A percentile compares a stretch with the other conserved stretches of the same genome.
Evolutionary conservation across 106 monocot genomes (phyloP).

Genomic region (Platanthera guangdongensis): DNA sequence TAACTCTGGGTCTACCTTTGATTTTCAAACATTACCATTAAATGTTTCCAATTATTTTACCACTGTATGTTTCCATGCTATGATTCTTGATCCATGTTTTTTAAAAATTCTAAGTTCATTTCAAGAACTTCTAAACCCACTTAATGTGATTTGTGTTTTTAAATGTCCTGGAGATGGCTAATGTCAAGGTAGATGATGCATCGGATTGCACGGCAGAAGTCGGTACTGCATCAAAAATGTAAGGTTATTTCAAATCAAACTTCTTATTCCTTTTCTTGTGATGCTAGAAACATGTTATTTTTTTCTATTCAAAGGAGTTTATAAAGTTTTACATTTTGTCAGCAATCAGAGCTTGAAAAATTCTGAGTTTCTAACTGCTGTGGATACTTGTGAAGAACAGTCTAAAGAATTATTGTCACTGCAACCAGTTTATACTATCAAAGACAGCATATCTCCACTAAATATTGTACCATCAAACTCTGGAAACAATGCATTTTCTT

Average conservation of each 20-base stretch:
- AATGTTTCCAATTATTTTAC: too few species aligned
- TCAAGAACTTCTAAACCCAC: not conserved
- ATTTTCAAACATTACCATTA: too few species aligned
- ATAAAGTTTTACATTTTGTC: not conserved
- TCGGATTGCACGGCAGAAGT: not conserved
- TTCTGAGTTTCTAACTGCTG: not conserved
- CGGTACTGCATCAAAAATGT: not conserved
- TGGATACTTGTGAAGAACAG: conserved; percentile 2
- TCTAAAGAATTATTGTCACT: conserved; percentile 6
- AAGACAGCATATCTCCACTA: not conserved
- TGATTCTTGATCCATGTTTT: not conserved
- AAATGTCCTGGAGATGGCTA: not conserved
- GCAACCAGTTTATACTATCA: conserved; percentile 1
- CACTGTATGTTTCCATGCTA: not conserved
- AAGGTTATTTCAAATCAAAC: not conserved
- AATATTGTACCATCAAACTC: not conserved
- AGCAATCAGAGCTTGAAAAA: not conserved
- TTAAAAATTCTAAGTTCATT: not conserved
- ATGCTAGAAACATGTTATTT: not conserved
- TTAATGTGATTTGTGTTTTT: not conserved
- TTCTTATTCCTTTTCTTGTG: not conserved
- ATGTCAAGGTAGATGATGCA: not conserved
- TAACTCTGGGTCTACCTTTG: too few species aligned
- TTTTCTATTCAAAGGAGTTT: not conserved
- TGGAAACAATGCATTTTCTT: not conserved